Percentiles rank a stretch among this genome's conserved stretches.
Evolutionary conservation across 306 rosid species (phyloP).

Genomic region (Cucurbita moschata): DNA sequence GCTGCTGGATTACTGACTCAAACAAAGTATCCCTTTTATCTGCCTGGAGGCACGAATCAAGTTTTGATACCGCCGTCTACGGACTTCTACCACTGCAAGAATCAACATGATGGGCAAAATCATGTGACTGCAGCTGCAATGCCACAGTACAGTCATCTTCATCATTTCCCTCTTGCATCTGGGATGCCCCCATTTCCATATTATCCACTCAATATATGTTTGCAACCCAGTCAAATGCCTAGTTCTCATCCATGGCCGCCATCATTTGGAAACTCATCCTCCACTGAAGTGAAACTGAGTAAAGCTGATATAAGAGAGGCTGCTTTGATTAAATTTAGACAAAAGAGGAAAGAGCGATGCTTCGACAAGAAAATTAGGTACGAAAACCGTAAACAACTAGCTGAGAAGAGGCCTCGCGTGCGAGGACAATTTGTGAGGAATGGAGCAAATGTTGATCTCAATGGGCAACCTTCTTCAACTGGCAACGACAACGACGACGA

Average conservation of each 20-base stretch:
- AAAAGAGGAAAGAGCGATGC: constrained; percentile 88
- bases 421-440: constrained; percentile 89
- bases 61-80: constrained; percentile 50
- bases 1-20: constrained; percentile 33
- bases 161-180: constrained; percentile 45
- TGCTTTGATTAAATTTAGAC: constrained; percentile 79
- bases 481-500: constrained; percentile 50
- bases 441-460: constrained; percentile 61
- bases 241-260: constrained; percentile 62
- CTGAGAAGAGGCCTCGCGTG: constrained; percentile 84
- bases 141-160: constrained; percentile 52
- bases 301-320: constrained; percentile 91
- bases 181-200: constrained; percentile 59
- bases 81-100: constrained; percentile 37
- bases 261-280: constrained; percentile 40
- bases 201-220: constrained; percentile 46
- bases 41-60: constrained; percentile 54
- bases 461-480: constrained; percentile 53
- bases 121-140: constrained; percentile 33
- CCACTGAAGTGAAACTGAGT: constrained; percentile 39
- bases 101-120: constrained; percentile 42
- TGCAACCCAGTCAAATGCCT: constrained; percentile 66
- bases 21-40: constrained; percentile 51
- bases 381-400: constrained; percentile 62
- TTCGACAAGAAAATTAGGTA: constrained; percentile 89